These are phyloP conservation scores for Boletus subcaerulescens DNA, from an alignment of 768 basidiomycete species.

Conservation along the genomic window DNA sequence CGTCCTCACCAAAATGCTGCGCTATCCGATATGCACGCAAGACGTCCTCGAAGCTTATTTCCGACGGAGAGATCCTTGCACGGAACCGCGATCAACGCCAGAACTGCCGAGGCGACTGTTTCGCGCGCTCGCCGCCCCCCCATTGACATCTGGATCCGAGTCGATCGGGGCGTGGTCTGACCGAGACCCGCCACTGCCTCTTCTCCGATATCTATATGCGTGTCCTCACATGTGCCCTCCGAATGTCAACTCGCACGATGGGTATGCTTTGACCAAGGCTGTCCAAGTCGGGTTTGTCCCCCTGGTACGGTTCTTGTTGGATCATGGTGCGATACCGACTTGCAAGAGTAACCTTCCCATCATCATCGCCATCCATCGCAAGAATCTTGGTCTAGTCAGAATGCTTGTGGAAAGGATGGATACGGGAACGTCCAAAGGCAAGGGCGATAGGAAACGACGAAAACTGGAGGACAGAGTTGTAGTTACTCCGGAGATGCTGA, in stretches of 20 bases:
- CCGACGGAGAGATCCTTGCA: conserved; percentile 4
- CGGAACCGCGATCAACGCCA: conserved; percentile 18
- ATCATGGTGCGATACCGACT: conserved; percentile 66
- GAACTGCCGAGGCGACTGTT: conserved; percentile 71
- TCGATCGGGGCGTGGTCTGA: conserved; percentile 38
- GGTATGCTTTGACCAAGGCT: conserved; percentile 81
- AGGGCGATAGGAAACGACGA: conserved; percentile 41
- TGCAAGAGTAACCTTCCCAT: conserved; percentile 64
- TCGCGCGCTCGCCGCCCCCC: conserved; percentile 39
- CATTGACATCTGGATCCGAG: conserved; percentile 5
- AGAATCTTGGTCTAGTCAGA: conserved; percentile 64
- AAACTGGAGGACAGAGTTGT: conserved; percentile 58
- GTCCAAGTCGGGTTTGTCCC: conserved; percentile 62
- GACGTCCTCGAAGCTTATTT: conserved; percentile 48
- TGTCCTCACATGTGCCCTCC: conserved; percentile 40
- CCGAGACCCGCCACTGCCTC: conserved; percentile 57
- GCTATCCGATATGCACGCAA: conserved; percentile 38
- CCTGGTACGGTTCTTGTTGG: conserved; percentile 69
- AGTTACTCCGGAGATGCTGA: conserved; percentile 58
- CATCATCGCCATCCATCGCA: conserved; percentile 68
- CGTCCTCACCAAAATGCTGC: conserved; percentile 47
- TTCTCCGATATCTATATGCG: conserved; percentile 56
- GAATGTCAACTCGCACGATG: conserved; percentile 64
- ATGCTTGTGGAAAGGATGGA: conserved; percentile 68
- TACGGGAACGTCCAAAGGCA: conserved; percentile 12